A percentile compares a stretch with the other conserved stretches of the same genome.
These are phyloP conservation scores for Geotrichum aggregatum DNA, from an alignment of 1,139 yeast genomes.

Conservation along the genomic window DNA sequence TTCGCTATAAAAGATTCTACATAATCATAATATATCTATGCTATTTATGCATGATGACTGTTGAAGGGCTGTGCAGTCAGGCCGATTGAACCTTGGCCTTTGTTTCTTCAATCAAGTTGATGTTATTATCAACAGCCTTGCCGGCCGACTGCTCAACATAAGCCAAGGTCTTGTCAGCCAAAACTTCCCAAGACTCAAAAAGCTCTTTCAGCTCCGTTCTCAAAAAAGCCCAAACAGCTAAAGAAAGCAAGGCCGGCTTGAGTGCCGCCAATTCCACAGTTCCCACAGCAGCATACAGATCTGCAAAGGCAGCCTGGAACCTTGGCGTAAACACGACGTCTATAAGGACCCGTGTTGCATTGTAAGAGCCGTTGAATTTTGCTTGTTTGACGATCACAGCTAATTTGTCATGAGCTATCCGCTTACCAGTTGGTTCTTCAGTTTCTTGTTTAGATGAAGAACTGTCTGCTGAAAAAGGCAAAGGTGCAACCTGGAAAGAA, in stretches of 20 bases:
- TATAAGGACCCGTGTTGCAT: background rate
- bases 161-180: conserved; percentile 1
- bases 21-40: no score
- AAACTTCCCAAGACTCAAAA: conserved; percentile 6
- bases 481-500: no score
- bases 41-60: no score
- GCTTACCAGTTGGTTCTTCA: no score
- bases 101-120: no score
- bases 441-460: no score
- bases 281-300: background rate
- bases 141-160: conserved; percentile 1
- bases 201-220: background rate
- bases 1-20: no score
- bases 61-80: no score
- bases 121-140: background rate
- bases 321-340: background rate
- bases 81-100: no score
- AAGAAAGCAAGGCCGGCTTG: background rate
- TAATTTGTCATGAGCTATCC: background rate
- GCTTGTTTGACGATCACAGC: conserved; percentile 1
- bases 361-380: conserved; percentile 16
- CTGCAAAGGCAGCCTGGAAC: background rate
- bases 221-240: conserved; percentile 7
- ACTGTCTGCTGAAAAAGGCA: no score
- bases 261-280: background rate